phyloP scores from a whole-genome alignment of 2,329 filamentous ascomycete species.

The Phoma sp. region DNA sequence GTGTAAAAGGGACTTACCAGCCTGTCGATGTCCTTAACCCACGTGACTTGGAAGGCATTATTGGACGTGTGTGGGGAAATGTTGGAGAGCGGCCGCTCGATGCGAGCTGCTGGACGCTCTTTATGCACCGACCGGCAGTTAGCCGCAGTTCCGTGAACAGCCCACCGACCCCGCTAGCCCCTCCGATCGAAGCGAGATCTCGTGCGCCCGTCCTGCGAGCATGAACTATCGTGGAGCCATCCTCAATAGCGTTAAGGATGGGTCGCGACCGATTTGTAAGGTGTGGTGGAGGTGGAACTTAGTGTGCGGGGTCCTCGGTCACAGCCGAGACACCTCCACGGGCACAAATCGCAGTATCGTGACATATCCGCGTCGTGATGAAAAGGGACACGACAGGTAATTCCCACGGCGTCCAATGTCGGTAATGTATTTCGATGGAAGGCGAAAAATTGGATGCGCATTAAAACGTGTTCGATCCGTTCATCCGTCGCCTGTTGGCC shows the following conservation, averaged over 20 bases:
- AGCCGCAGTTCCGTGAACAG: slow-evolving; percentile 10
- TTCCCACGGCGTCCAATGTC: no score
- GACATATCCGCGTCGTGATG: no score
- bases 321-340: background rate
- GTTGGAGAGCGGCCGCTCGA: slow-evolving; percentile 3
- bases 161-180: slow-evolving; percentile 10
- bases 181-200: slow-evolving; percentile 5
- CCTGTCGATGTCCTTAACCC: slow-evolving; percentile 54
- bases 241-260: background rate
- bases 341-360: background rate
- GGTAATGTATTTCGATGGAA: no score
- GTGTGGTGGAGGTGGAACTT: background rate
- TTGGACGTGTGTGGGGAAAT: slow-evolving; percentile 10
- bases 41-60: slow-evolving; percentile 50
- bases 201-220: background rate
- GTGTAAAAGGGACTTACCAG: slow-evolving; percentile 41
- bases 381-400: no score
- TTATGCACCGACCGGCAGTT: slow-evolving; percentile 5
- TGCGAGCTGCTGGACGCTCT: slow-evolving; percentile 10
- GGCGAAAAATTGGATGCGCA: no score
- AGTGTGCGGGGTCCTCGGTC: background rate
- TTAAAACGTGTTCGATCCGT: no score
- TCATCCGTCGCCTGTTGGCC: no score
- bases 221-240: background rate
- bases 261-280: background rate